Base-by-base conservation (phyloP, 495 filamentous ascomycete genomes). In the Cercophora samala region DNA sequence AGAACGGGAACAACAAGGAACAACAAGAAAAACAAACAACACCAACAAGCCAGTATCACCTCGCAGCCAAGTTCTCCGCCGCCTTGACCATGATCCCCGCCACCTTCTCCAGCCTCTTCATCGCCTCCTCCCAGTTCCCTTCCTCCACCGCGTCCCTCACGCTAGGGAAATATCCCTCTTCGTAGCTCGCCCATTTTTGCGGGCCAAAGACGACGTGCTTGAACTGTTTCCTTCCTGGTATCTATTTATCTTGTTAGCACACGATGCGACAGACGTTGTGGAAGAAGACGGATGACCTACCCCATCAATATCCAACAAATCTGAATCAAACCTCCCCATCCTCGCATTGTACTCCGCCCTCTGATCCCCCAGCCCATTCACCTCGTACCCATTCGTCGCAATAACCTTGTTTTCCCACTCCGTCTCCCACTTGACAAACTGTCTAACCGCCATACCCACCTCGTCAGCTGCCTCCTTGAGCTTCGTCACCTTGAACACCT, bases 171-270 rank as follows among this genome's bases (percentile, higher is more conserved):
- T 87, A 89, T 0, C 88, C 85, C 60, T 92, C 88, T 75, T 91
- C 87, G 61, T 88, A 88, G 59, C 8, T 21, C 13, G 87, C 88
- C 91, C 92, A 93, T 5, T 86, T 78, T 73, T 92, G 86, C 17
- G 95, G 95, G 0, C 88, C 93, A 71, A 92, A 95, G 61, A 99
- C 69, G 71, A 97, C 86, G 79, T 99, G 96, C 75, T 95, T 97
- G 83, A 92, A 99, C 80, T 97, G 96, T 24, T 91, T 91, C 67
- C 95, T 87, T 73, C 91, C 91, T 32, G 92, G 93, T 26, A 97
- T 82, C 90, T 95, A 67, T 42, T 58, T 21, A 6, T 15, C 15
- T 46, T 1, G 2, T 46, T 17, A 46, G 37, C 37, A 46, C 37
- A 46, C 15, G 29, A 32, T 4, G 8, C 15, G 37, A 0, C 2